phyloP scores from a whole-genome alignment of 2,329 filamentous ascomycete species.

The Coccinonectria pachysandricola region DNA sequence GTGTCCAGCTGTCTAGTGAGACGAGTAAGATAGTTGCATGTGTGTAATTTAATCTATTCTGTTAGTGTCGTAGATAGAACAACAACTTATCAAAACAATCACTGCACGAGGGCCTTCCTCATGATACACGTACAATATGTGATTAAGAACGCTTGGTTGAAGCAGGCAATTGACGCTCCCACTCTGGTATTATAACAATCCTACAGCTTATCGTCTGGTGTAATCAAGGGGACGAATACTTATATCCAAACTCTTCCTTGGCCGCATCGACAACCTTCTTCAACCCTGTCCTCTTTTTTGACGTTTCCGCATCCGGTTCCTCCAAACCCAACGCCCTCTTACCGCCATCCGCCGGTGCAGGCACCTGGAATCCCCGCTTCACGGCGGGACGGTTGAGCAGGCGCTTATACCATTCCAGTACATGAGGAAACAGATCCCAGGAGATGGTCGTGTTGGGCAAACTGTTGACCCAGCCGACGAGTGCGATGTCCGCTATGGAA shows the following conservation, averaged over 20 bases:
- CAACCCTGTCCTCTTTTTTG: constrained; percentile 14
- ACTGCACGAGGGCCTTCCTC: no score
- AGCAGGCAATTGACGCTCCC: no score
- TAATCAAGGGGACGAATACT: constrained; percentile 34
- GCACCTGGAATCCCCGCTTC: constrained; percentile 63
- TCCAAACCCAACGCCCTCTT: constrained; percentile 9
- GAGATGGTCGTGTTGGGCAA: constrained; percentile 32
- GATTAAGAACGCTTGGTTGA: no score
- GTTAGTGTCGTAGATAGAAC: no score
- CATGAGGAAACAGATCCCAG: constrained; percentile 52
- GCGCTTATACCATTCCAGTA: constrained; percentile 65
- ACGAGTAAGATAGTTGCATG: no score
- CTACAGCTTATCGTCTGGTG: no score
- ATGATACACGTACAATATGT: no score
- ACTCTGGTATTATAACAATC: no score
- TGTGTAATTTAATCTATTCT: no score
- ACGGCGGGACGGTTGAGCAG: constrained; percentile 58
- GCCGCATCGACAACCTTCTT: constrained; percentile 26
- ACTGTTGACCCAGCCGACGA: constrained; percentile 57
- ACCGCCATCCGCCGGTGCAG: constrained; percentile 29
- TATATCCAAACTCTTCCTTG: constrained; percentile 38
- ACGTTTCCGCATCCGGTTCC: constrained; percentile 11
- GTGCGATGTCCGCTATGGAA: constrained; percentile 62
- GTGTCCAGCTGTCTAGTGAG: no score
- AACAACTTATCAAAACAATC: no score